Percentiles rank a stretch among this genome's conserved stretches.
phyloP scores from a whole-genome alignment of 495 filamentous ascomycete genomes.

The Penicillium samsonianum region DNA sequence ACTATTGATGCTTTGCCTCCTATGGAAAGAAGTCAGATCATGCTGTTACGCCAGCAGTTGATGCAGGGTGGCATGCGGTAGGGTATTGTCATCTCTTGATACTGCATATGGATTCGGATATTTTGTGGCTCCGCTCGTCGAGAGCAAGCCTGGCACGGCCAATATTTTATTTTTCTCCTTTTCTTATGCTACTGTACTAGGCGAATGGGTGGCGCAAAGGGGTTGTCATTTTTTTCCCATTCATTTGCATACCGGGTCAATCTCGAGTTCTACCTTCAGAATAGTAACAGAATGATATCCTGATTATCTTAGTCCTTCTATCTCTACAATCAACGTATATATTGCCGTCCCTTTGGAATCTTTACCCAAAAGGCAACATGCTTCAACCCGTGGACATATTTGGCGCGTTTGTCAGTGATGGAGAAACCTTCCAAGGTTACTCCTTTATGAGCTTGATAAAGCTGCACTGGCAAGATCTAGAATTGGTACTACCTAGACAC shows the following conservation, averaged over 20 bases:
- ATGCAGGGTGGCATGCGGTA: slow-evolving; percentile 50
- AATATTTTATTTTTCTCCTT: not conserved
- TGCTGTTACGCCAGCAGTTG: slow-evolving; percentile 63
- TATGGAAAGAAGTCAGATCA: slow-evolving; percentile 70
- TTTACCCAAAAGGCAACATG: not conserved
- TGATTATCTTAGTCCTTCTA: not conserved
- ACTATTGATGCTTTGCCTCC: slow-evolving; percentile 75
- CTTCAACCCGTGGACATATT: not conserved
- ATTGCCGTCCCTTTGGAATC: not conserved
- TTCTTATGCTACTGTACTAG: slow-evolving; percentile 3
- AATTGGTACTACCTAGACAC: not conserved
- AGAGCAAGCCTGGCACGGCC: slow-evolving; percentile 1
- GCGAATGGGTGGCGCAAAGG: slow-evolving; percentile 16
- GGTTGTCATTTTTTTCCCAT: slow-evolving; percentile 2
- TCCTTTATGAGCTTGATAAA: not conserved
- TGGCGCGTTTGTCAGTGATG: not conserved
- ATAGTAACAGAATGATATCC: slow-evolving; percentile 5
- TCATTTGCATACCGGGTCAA: slow-evolving; percentile 9
- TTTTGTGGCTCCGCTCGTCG: not conserved
- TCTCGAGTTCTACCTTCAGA: not conserved
- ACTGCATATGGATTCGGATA: slow-evolving; percentile 3
- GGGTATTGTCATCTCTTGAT: not conserved
- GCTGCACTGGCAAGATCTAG: not conserved
- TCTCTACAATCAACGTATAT: not conserved
- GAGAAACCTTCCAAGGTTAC: not conserved